These are phyloP conservation scores for Apiospora kogelbergensis DNA, from an alignment of 2,329 filamentous ascomycete species.

Conservation along the genomic window DNA sequence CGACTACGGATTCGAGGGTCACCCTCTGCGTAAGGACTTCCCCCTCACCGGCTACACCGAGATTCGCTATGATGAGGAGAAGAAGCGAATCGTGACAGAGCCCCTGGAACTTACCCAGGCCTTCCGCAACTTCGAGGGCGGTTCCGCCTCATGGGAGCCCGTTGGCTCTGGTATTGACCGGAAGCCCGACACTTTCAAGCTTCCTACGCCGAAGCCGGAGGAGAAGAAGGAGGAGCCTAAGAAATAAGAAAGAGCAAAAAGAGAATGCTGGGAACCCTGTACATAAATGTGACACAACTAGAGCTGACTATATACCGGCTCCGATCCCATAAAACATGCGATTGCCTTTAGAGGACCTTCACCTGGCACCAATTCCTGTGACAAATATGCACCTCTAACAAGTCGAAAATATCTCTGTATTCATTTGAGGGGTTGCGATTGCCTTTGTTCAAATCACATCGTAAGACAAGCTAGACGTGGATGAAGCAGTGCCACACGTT, in stretches of 20 bases:
- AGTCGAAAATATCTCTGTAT: neutral
- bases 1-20: constrained; percentile 97
- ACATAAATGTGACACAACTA: constrained; percentile 32
- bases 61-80: constrained; percentile 97
- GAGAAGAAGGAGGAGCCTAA: constrained; percentile 87
- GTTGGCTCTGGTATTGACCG: constrained; percentile 69
- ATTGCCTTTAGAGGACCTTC: neutral
- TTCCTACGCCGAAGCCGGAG: constrained; percentile 94
- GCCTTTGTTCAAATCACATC: neutral
- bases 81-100: constrained; percentile 98
- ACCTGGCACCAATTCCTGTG: neutral
- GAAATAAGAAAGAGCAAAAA: constrained; percentile 62
- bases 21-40: constrained; percentile 97
- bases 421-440: neutral
- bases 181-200: constrained; percentile 86
- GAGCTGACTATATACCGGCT: neutral
- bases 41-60: constrained; percentile 97
- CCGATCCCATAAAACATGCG: neutral
- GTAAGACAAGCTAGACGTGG: neutral
- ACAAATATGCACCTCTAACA: neutral
- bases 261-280: constrained; percentile 24
- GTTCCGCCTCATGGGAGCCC: constrained; percentile 69
- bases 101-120: constrained; percentile 97
- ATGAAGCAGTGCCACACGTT: neutral
- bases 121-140: constrained; percentile 97